phyloP scores from a whole-genome alignment of 78 protist genomes.

The Fonticula alba region DNA sequence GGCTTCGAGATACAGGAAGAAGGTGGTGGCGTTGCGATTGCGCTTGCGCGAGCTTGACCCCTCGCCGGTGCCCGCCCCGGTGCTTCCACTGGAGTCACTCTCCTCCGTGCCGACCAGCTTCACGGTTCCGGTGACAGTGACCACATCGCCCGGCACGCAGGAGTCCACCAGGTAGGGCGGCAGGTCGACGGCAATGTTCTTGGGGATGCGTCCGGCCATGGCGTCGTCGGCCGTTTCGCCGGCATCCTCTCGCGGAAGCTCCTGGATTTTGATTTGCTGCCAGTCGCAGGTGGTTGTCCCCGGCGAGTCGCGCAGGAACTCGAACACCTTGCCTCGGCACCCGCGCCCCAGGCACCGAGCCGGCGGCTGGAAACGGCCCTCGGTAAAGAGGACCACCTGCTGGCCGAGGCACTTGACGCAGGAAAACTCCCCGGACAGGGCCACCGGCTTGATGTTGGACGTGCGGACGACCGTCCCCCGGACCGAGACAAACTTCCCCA shows the following conservation, averaged over 20 bases:
- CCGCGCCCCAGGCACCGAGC: conserved; percentile 9
- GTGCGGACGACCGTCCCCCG: conserved; percentile 79
- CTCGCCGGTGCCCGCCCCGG: not conserved
- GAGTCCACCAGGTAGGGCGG: conserved; percentile 24
- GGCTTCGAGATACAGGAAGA: too few relatives aligned
- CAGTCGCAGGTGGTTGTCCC: conserved; percentile 47
- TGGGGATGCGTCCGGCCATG: conserved; percentile 75
- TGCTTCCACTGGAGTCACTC: not conserved
- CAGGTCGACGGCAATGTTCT: conserved; percentile 31
- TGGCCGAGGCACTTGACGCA: conserved; percentile 39
- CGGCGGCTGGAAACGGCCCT: conserved; percentile 31
- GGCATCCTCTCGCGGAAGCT: conserved; percentile 44
- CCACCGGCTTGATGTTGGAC: conserved; percentile 55
- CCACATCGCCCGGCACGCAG: conserved; percentile 81
- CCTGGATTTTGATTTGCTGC: conserved; percentile 37
- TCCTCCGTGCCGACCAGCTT: conserved; percentile 35
- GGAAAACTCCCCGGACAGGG: conserved; percentile 29
- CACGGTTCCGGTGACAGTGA: conserved; percentile 70
- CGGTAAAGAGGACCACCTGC: not conserved
- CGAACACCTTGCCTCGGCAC: conserved; percentile 34
- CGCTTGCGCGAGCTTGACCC: not conserved
- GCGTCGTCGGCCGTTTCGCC: conserved; percentile 18
- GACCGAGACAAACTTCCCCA: conserved; percentile 39
- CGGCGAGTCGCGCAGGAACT: conserved; percentile 20
- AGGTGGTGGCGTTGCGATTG: not conserved